These are phyloP conservation scores for Fraxinus cuspidata DNA, from an alignment of 257 asterid species.

Conservation along the genomic window DNA sequence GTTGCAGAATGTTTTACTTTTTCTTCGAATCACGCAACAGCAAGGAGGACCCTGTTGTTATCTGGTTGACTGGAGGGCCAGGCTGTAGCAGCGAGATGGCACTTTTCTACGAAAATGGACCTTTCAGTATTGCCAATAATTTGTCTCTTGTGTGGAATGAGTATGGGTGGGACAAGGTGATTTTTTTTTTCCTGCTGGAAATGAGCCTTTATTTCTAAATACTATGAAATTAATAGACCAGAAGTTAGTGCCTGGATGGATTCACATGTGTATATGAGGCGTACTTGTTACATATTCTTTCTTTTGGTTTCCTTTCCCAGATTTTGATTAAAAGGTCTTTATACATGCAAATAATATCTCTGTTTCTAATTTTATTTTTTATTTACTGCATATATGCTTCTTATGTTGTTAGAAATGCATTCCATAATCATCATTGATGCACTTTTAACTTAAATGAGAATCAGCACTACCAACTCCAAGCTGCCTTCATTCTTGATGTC, in stretches of 20 bases:
- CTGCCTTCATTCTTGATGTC: not conserved
- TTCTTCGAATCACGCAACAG: conserved; percentile 86
- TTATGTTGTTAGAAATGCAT: not conserved
- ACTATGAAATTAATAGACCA: not conserved
- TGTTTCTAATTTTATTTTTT: not conserved
- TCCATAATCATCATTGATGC: not conserved
- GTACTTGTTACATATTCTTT: not conserved
- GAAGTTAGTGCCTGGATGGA: not conserved
- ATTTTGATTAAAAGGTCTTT: not conserved
- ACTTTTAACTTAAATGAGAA: not conserved
- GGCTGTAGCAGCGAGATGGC: conserved; percentile 99
- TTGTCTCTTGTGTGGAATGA: conserved; percentile 79
- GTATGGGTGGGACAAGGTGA: conserved; percentile 69
- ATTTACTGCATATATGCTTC: not conserved
- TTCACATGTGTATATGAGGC: not conserved
- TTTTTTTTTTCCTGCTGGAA: not conserved
- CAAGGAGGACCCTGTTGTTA: conserved; percentile 78
- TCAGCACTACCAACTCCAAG: not conserved
- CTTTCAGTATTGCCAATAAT: conserved; percentile 67
- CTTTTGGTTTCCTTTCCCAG: not conserved
- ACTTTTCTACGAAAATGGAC: conserved; percentile 95
- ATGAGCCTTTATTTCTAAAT: not conserved
- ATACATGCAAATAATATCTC: not conserved
- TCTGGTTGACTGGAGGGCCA: conserved; percentile 99
- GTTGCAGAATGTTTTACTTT: conserved; percentile 86